A percentile compares a stretch with the other conserved stretches of the same genome.
Evolutionary conservation across 139 green algal genomes (phyloP).

Genomic region (Tetratostichococcus sp.): DNA sequence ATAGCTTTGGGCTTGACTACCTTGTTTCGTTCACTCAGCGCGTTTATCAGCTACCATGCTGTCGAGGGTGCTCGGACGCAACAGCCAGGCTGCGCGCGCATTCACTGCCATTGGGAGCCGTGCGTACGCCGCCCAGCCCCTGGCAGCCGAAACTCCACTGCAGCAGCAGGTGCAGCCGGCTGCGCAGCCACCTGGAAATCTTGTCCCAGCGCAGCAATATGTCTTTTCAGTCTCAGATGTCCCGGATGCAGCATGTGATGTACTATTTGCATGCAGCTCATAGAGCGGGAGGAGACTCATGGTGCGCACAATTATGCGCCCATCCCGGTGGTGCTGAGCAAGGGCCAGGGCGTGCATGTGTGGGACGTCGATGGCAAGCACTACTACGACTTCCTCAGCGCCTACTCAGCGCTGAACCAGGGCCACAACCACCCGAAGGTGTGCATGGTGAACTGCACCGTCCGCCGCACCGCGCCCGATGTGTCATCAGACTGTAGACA

Average conservation of each 20-base stretch:
- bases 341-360: constrained; percentile 61
- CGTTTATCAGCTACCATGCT: not conserved
- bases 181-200: too few relatives aligned
- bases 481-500: too few relatives aligned
- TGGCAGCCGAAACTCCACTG: not conserved
- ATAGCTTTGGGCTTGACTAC: too few relatives aligned
- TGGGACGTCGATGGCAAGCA: constrained; percentile 81
- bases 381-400: constrained; percentile 89
- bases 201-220: too few relatives aligned
- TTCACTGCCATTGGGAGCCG: too few relatives aligned
- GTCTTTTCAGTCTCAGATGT: too few relatives aligned
- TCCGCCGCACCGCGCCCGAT: too few relatives aligned
- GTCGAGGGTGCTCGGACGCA: not conserved
- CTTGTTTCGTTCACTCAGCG: too few relatives aligned
- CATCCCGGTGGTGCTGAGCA: constrained; percentile 81
- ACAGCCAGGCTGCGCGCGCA: too few relatives aligned
- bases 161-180: not conserved
- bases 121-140: not conserved
- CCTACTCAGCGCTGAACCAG: constrained; percentile 94
- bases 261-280: constrained; percentile 64
- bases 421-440: constrained; percentile 95
- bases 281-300: constrained; percentile 72
- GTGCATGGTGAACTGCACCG: not conserved
- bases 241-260: too few relatives aligned
- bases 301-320: constrained; percentile 92